Conservation (phyloP, 176 grass and related monocot genomes). For the Aechmea fasciata region DNA sequence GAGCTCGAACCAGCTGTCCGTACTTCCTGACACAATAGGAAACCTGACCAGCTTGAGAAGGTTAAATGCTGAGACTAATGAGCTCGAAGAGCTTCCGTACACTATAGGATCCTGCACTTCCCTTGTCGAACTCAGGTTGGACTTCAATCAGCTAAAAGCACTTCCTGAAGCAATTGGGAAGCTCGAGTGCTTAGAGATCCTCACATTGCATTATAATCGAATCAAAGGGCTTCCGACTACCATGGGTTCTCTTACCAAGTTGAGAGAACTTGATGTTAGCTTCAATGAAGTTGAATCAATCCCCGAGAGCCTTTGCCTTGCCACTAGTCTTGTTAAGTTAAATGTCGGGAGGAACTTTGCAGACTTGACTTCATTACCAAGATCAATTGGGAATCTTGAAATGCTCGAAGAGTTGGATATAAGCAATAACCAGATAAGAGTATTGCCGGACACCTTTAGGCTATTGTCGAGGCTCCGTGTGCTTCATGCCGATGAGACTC, state of each 20-base stretch:
- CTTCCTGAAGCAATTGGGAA: conserved; percentile 91
- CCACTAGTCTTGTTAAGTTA: conserved; percentile 66
- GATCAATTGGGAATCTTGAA: conserved; percentile 89
- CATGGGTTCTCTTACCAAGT: conserved; percentile 51
- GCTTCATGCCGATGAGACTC: conserved; percentile 90
- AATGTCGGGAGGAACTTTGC: conserved; percentile 85
- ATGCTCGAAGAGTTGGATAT: conserved; percentile 94
- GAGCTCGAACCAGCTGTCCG: conserved; percentile 66
- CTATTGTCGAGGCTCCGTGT: conserved; percentile 47
- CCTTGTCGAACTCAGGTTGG: conserved; percentile 67
- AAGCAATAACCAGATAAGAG: conserved; percentile 88
- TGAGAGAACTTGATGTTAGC: conserved; percentile 87
- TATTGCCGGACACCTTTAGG: conserved; percentile 72
- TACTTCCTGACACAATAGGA: conserved; percentile 68
- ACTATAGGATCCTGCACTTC: conserved; percentile 83
- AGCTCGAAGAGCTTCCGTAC: conserved; percentile 90
- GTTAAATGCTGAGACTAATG: conserved; percentile 76
- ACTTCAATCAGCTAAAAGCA: conserved; percentile 93
- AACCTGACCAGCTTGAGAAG: conserved; percentile 68
- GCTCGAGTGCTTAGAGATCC: conserved; percentile 63
- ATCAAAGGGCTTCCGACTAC: conserved; percentile 92
- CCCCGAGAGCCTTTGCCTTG: conserved; percentile 75
- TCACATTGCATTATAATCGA: conserved; percentile 89
- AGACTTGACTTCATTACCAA: conserved; percentile 61
- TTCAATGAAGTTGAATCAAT: conserved; percentile 84